Evolutionary conservation across 345 rosid genomes (phyloP).

Genomic region (Eucalyptus cladocalyx): DNA sequence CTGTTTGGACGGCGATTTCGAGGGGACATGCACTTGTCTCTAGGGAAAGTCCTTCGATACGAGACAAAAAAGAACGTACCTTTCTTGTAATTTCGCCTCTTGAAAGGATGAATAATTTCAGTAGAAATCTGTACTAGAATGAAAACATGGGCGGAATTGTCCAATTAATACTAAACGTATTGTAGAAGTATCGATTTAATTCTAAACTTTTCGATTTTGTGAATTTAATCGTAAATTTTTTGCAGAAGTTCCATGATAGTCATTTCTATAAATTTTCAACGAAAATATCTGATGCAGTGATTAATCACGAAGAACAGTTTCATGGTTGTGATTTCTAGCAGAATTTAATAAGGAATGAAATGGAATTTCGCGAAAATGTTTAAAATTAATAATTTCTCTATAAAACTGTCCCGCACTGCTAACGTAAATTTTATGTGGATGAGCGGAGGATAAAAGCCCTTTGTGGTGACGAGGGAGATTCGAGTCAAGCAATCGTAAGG

Average conservation of each 20-base stretch:
- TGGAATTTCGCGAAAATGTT: not conserved
- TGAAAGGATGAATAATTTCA: no score
- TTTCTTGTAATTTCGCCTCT: no score
- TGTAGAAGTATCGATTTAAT: accelerated
- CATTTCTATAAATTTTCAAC: accelerated
- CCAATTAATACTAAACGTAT: not conserved
- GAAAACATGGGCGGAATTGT: no score
- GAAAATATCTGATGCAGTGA: accelerated
- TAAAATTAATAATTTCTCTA: no score
- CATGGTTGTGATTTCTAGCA: accelerated
- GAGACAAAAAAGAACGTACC: no score
- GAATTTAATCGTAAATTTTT: accelerated
- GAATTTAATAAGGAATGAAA: not conserved
- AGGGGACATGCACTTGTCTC: not conserved
- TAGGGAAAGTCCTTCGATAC: not conserved
- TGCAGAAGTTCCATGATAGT: no score
- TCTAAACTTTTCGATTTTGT: no score
- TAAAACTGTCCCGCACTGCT: not conserved
- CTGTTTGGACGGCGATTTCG: not conserved
- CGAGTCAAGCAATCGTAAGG: not conserved
- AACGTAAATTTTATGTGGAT: not conserved
- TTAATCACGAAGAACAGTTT: accelerated
- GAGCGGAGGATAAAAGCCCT: not conserved
- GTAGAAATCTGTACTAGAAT: no score
- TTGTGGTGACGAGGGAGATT: not conserved